Percentiles rank a stretch among this genome's conserved stretches.
Conservation (phyloP, 768 basidiomycete species). For the Tephrocybe sp. region DNA sequence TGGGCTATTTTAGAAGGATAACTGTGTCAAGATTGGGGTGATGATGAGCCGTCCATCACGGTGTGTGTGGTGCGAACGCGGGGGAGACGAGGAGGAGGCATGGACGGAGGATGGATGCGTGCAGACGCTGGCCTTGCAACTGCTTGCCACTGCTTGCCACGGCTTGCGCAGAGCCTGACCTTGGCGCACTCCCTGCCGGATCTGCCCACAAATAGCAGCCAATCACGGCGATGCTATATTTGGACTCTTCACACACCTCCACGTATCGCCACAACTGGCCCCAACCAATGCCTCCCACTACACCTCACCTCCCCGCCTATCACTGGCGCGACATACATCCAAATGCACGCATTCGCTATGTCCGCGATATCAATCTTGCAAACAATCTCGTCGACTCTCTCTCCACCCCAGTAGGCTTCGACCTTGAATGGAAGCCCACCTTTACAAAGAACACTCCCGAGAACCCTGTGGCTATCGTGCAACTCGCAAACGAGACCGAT, state of each 20-base stretch:
- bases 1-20: constrained; percentile 39
- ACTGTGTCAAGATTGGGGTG: constrained; percentile 9
- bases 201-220: constrained; percentile 32
- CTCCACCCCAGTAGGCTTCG: constrained; percentile 55
- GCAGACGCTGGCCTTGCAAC: too few species aligned
- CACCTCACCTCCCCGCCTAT: constrained; percentile 24
- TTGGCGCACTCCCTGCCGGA: constrained; percentile 11
- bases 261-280: constrained; percentile 3
- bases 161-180: too few species aligned
- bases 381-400: constrained; percentile 29
- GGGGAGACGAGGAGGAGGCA: neutral
- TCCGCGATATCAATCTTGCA: constrained; percentile 31
- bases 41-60: neutral
- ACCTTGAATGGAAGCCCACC: constrained; percentile 77
- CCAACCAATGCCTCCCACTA: neutral
- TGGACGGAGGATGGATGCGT: too few species aligned
- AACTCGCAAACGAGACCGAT: constrained; percentile 55
- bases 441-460: constrained; percentile 49
- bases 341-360: constrained; percentile 30
- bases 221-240: constrained; percentile 25
- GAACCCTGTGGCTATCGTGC: constrained; percentile 73
- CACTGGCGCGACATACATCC: constrained; percentile 35
- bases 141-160: too few species aligned
- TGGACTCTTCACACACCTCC: constrained; percentile 17
- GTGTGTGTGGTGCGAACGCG: neutral